Percentiles rank a stretch among this genome's conserved stretches.
phyloP scores from a whole-genome alignment of 768 basidiomycete genomes.

The Steccherinum ochraceum region DNA sequence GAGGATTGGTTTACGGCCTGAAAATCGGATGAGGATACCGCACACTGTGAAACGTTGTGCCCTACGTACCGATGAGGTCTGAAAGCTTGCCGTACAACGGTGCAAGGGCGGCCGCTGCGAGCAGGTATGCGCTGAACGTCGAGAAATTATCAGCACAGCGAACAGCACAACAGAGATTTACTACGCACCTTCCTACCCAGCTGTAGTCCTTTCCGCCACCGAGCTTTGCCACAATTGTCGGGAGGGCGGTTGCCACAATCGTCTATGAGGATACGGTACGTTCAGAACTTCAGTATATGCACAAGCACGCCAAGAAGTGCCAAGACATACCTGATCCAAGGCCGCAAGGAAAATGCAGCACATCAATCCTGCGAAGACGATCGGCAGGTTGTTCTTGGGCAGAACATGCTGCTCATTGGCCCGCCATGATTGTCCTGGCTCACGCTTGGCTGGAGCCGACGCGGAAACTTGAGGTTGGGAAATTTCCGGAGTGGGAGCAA shows the following conservation, averaged over 20 bases:
- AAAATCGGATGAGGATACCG: constrained; percentile 13
- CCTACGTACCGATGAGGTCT: constrained; percentile 39
- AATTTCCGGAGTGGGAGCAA: not conserved
- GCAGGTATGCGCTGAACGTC: constrained; percentile 67
- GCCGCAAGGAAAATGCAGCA: constrained; percentile 38
- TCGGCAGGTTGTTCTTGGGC: constrained; percentile 34
- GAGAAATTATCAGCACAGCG: not conserved
- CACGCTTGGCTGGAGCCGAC: not conserved
- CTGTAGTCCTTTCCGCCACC: constrained; percentile 39
- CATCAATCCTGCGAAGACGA: constrained; percentile 42
- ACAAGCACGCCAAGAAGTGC: not conserved
- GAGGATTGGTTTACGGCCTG: constrained; percentile 66
- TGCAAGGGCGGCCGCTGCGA: constrained; percentile 58
- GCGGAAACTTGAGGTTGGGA: not conserved
- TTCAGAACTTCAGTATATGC: too few relatives aligned
- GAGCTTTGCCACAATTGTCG: constrained; percentile 40
- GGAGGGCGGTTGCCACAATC: constrained; percentile 43
- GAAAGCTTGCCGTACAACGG: constrained; percentile 79
- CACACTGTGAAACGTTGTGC: constrained; percentile 16
- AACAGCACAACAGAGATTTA: not conserved
- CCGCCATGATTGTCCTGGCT: constrained; percentile 33
- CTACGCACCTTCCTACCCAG: constrained; percentile 40
- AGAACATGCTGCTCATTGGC: constrained; percentile 33
- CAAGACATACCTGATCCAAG: constrained; percentile 34
- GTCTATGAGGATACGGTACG: constrained; percentile 23